A percentile compares a stretch with the other conserved stretches of the same genome.
Conservation (phyloP, 2,329 filamentous ascomycete species). For the Aaosphaeria arxii region DNA sequence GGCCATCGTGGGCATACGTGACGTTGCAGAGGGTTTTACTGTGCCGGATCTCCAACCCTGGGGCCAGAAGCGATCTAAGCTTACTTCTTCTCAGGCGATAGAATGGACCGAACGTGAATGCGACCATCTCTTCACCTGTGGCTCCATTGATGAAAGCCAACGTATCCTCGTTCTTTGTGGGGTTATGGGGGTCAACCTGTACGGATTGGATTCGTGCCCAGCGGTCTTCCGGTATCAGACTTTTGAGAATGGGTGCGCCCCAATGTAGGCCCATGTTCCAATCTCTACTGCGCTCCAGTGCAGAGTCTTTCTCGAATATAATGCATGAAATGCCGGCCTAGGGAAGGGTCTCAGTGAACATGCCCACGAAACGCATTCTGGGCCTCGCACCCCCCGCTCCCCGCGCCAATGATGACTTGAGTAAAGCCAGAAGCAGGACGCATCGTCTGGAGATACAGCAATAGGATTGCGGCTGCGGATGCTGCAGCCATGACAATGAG, state of each 20-base stretch:
- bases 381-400: too few species aligned
- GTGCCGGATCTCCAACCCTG: conserved; percentile 31
- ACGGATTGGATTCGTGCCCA: conserved; percentile 52
- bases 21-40: conserved; percentile 39
- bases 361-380: too few species aligned
- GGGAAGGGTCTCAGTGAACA: background rate
- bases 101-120: conserved; percentile 31
- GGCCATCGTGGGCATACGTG: conserved; percentile 26
- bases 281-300: conserved; percentile 49
- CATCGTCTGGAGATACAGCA: too few species aligned
- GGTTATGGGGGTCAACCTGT: conserved; percentile 52
- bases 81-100: conserved; percentile 36
- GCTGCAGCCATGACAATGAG: too few species aligned
- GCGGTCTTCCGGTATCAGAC: conserved; percentile 51
- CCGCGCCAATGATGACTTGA: too few species aligned
- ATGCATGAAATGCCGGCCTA: conserved; percentile 42
- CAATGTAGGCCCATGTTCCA: conserved; percentile 66
- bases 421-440: too few species aligned
- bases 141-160: conserved; percentile 31
- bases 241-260: conserved; percentile 53
- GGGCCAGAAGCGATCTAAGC: conserved; percentile 27
- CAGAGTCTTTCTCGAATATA: conserved; percentile 56
- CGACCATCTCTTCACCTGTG: conserved; percentile 34
- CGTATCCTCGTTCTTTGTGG: conserved; percentile 32
- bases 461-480: too few species aligned